A percentile compares a stretch with the other conserved stretches of the same genome.
These are phyloP conservation scores for Botrytis galanthina DNA, from an alignment of 2,329 filamentous ascomycete genomes.

Conservation along the genomic window DNA sequence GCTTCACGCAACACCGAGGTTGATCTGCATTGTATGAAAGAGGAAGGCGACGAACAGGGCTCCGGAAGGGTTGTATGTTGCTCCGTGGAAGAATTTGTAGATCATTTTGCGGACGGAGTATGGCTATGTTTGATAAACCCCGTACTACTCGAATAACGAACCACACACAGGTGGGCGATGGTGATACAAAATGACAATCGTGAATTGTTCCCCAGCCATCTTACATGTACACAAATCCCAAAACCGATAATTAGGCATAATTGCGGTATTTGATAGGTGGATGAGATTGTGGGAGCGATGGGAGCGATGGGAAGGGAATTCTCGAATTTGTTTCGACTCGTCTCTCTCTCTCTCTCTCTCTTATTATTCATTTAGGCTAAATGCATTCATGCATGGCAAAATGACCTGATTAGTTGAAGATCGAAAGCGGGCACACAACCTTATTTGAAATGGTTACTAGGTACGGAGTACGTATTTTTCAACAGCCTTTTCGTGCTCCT, in stretches of 20 bases:
- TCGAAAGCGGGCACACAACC: neutral
- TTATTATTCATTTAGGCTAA: neutral
- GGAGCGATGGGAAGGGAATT: neutral
- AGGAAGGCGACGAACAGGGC: slow-evolving; percentile 1
- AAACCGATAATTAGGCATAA: neutral
- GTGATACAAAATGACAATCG: neutral
- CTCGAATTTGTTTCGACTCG: neutral
- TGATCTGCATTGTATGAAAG: neutral
- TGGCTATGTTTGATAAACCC: neutral
- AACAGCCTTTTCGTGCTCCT: neutral
- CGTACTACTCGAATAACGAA: neutral
- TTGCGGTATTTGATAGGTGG: neutral
- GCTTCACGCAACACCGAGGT: neutral
- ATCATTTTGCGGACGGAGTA: neutral
- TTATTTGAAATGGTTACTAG: no score
- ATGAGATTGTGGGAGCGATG: neutral
- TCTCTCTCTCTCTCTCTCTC: no score
- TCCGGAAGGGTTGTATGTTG: neutral
- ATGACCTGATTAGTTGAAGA: neutral
- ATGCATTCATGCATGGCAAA: neutral
- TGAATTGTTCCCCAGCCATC: neutral
- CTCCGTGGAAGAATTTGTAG: neutral
- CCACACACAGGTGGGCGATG: neutral
- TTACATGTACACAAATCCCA: neutral
- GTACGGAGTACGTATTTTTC: no score